Percentiles rank a stretch among this genome's conserved stretches.
Conservation (phyloP, 2,329 filamentous ascomycete species). For the Alternaria angustiovoidea region DNA sequence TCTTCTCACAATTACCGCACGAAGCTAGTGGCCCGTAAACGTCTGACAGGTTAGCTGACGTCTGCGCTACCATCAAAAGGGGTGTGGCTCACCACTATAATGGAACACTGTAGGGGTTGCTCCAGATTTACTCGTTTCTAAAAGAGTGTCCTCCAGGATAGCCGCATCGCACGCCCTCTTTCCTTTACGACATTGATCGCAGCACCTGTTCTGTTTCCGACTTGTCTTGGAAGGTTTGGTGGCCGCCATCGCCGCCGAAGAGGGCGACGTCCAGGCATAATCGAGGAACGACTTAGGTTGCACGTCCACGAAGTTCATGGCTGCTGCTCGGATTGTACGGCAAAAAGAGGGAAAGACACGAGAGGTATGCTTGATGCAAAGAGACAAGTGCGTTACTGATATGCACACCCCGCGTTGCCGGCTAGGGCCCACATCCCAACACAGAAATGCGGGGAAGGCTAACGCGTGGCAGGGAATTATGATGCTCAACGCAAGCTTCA, state of each 20-base stretch:
- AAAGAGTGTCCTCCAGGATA: slow-evolving; percentile 45
- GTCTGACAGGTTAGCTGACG: slow-evolving; percentile 37
- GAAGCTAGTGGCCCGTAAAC: slow-evolving; percentile 45
- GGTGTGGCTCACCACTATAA: slow-evolving; percentile 43
- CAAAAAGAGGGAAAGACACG: slow-evolving; percentile 40
- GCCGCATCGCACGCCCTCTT: slow-evolving; percentile 57
- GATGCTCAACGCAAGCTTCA: slow-evolving; percentile 5
- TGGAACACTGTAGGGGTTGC: slow-evolving; percentile 42
- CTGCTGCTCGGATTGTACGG: slow-evolving; percentile 33
- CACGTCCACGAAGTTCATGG: slow-evolving; percentile 50
- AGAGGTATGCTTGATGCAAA: slow-evolving; percentile 18
- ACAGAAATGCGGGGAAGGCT: slow-evolving; percentile 41
- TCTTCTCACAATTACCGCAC: slow-evolving; percentile 56
- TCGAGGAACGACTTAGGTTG: slow-evolving; percentile 48
- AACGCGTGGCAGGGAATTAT: slow-evolving; percentile 22
- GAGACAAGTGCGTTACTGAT: slow-evolving; percentile 29
- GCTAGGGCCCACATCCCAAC: slow-evolving; percentile 29
- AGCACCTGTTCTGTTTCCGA: slow-evolving; percentile 56
- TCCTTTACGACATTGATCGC: slow-evolving; percentile 57
- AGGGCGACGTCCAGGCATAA: slow-evolving; percentile 48
- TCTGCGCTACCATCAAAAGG: not conserved
- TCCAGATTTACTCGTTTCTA: slow-evolving; percentile 34
- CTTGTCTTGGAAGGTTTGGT: slow-evolving; percentile 44
- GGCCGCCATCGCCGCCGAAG: slow-evolving; percentile 27
- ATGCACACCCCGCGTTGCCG: slow-evolving; percentile 42